Evolutionary conservation across 2,329 filamentous ascomycete species (phyloP), one percentile per base, ranked within the genome.

Genomic region (Neonectria punicea): DNA sequence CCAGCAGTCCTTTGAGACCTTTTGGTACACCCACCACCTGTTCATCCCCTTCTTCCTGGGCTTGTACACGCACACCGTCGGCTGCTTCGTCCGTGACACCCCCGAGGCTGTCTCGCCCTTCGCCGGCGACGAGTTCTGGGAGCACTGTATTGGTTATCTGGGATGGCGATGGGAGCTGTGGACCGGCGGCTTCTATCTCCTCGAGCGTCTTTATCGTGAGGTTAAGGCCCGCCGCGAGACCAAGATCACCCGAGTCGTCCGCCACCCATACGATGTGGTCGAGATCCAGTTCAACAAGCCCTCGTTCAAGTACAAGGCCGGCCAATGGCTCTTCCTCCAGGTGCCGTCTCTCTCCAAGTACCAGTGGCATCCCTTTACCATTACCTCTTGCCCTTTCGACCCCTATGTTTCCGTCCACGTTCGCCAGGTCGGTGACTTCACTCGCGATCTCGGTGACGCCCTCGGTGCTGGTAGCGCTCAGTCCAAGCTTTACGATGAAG

Each of bases 1-100:
- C 59, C 95, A 98, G 78, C 96, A 99, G 78, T 97, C 93, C 0
- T 99, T 94, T 77, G 96, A 99, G 82, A 97, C 95, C 0, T 99
- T 99, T 79, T 99, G 96, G 96, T 99, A 99, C 81, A 97, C 94
- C 0, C 96, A 99, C 80, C 96, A 99, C 75, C 87, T 99, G n/a
- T 98, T 98, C 76, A 92, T 99, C 66, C 95, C 96, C 2, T 99
- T 99, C 80, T 82, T 98, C 75, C 86, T 99, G 49, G 95, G 89
- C 50, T 89, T 99, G 72, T 99, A 98, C 81, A 98, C 95, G 13
- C 96, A 99, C 80, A 95, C 96, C 1, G 93, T 93, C 8, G 94
- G 94, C 65, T 99, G 96, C 81, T 99, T 99, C 82, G 96, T 99
- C 43, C 92, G 96, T 71, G 94, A 98, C 77, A 91, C 90, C 1